phyloP scores from a whole-genome alignment of 2,329 filamentous ascomycete genomes.

The Cadophora gregata region DNA sequence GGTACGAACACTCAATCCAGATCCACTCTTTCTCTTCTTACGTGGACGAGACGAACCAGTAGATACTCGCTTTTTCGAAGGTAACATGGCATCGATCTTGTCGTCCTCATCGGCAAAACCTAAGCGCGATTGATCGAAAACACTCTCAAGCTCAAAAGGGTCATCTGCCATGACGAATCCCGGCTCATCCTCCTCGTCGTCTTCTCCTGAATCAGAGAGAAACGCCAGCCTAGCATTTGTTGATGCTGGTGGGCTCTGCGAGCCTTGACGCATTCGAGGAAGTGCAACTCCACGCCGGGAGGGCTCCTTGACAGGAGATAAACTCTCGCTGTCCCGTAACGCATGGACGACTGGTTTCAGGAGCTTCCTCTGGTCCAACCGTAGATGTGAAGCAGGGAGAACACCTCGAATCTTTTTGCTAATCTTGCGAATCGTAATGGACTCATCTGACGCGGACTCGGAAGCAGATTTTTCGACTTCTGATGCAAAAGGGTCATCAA shows the following conservation, averaged over 20 bases:
- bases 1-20: conserved; percentile 20
- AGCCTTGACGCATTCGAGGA: conserved; percentile 27
- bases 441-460: conserved; percentile 38
- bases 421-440: conserved; percentile 38
- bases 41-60: conserved; percentile 14
- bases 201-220: conserved; percentile 39
- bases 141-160: conserved; percentile 22
- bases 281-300: conserved; percentile 43
- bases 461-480: conserved; percentile 20
- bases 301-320: conserved; percentile 29
- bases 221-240: conserved; percentile 24
- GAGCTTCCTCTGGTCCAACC: conserved; percentile 56
- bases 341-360: conserved; percentile 32
- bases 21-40: conserved; percentile 34
- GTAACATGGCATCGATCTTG: conserved; percentile 45
- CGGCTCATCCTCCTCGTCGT: conserved; percentile 25
- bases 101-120: conserved; percentile 43
- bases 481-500: conserved; percentile 36
- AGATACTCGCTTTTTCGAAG: conserved; percentile 37
- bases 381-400: conserved; percentile 70
- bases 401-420: conserved; percentile 59
- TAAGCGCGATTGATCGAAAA: conserved; percentile 32
- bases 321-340: conserved; percentile 26
- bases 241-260: conserved; percentile 6
- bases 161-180: conserved; percentile 31